Conservation (phyloP, 371 early-diverging fungal species). For the Haplosporangium sp. region DNA sequence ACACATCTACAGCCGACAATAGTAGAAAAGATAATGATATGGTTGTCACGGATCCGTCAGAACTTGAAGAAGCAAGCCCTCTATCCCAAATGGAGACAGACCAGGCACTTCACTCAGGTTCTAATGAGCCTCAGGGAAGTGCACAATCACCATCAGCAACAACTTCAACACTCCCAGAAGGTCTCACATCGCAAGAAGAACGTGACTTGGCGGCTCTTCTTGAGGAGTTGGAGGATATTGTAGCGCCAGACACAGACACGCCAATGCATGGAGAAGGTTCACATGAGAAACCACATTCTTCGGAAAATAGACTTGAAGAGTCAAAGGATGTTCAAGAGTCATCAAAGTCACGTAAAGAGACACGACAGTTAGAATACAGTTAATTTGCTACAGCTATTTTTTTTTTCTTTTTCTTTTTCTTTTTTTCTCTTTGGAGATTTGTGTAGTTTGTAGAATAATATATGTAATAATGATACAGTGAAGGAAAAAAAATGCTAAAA, state of each 20-base stretch:
- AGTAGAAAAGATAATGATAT: not conserved
- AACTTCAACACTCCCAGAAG: not conserved
- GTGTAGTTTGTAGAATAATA: slow-evolving; percentile 1
- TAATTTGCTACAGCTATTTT: not conserved
- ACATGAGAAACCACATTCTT: not conserved
- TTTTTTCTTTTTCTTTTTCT: too few relatives aligned
- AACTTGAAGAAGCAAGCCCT: not conserved
- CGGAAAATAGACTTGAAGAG: not conserved
- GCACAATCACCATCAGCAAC: not conserved
- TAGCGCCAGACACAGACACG: slow-evolving; percentile 14
- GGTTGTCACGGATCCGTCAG: not conserved
- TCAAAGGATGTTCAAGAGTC: not conserved
- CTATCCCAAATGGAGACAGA: slow-evolving; percentile 17
- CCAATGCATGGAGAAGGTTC: not conserved
- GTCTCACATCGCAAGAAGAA: slow-evolving; percentile 13
- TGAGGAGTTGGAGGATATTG: slow-evolving; percentile 31
- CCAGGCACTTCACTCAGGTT: not conserved
- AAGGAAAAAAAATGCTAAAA: too few relatives aligned
- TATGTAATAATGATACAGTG: not conserved
- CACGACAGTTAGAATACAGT: slow-evolving; percentile 13
- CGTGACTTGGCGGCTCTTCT: slow-evolving; percentile 22
- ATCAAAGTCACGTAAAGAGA: slow-evolving; percentile 16
- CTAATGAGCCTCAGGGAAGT: not conserved
- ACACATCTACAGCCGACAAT: not conserved
- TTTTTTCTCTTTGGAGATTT: not conserved